A percentile compares a stretch with the other conserved stretches of the same genome.
Evolutionary conservation across 176 grass and related monocot genomes (phyloP).

Genomic region (Aegilops tauschii): DNA sequence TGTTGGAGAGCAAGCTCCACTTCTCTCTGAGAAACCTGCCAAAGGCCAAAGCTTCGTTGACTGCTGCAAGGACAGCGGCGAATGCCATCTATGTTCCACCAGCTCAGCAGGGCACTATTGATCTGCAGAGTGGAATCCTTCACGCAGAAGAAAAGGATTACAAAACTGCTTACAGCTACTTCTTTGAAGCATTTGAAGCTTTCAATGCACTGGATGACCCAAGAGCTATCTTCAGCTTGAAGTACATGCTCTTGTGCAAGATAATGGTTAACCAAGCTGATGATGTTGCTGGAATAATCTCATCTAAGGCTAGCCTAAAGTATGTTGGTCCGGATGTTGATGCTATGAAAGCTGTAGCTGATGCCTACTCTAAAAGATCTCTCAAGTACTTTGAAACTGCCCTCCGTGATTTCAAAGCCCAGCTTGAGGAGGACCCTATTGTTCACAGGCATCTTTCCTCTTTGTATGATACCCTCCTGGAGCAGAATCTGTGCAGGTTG

Average conservation of each 20-base stretch:
- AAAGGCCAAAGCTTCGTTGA: slow-evolving; percentile 84
- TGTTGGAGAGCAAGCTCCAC: slow-evolving; percentile 91
- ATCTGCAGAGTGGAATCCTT: slow-evolving; percentile 91
- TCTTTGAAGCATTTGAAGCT: slow-evolving; percentile 81
- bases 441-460: slow-evolving; percentile 75
- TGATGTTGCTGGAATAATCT: slow-evolving; percentile 76
- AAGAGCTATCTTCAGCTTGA: slow-evolving; percentile 68
- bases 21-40: slow-evolving; percentile 85
- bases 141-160: slow-evolving; percentile 94
- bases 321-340: slow-evolving; percentile 84
- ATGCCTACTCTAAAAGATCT: slow-evolving; percentile 64
- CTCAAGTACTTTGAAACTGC: slow-evolving; percentile 74
- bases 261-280: slow-evolving; percentile 95
- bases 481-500: slow-evolving; percentile 78
- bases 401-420: slow-evolving; percentile 49
- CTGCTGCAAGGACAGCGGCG: slow-evolving; percentile 83
- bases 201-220: slow-evolving; percentile 66
- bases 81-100: slow-evolving; percentile 92
- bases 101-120: slow-evolving; percentile 86
- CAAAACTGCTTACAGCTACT: slow-evolving; percentile 82
- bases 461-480: slow-evolving; percentile 71
- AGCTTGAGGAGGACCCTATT: slow-evolving; percentile 76
- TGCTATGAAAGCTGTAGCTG: slow-evolving; percentile 88
- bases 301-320: slow-evolving; percentile 69
- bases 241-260: slow-evolving; percentile 97